Conservation (phyloP, 768 basidiomycete genomes). For the Inosperma sp. region DNA sequence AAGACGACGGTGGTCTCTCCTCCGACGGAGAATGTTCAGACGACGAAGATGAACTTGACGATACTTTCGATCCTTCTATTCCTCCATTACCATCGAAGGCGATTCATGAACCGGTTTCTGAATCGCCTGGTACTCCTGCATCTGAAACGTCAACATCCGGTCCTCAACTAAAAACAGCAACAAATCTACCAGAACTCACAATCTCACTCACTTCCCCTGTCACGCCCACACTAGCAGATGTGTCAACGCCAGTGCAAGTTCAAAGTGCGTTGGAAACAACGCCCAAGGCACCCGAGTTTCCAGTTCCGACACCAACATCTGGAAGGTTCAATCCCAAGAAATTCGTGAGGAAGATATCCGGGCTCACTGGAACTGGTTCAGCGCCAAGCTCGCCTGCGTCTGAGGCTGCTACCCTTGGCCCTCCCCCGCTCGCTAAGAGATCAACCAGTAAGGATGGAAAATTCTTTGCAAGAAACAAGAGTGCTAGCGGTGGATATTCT, state of each 20-base stretch:
- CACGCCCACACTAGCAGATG: constrained; percentile 18
- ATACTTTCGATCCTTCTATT: constrained; percentile 22
- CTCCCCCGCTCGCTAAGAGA: constrained; percentile 6
- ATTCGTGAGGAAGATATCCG: constrained; percentile 24
- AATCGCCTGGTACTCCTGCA: no score
- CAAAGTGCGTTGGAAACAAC: constrained; percentile 10
- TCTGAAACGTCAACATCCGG: no score
- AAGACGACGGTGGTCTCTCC: constrained; percentile 78
- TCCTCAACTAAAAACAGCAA: no score
- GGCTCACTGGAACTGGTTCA: constrained; percentile 13
- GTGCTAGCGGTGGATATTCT: constrained; percentile 13
- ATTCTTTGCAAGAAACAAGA: constrained; percentile 28
- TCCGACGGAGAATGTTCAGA: constrained; percentile 34
- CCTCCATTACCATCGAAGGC: constrained; percentile 15
- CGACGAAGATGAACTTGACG: constrained; percentile 31
- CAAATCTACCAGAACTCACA: no score
- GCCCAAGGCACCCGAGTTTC: constrained; percentile 18
- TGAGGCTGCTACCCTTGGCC: background rate
- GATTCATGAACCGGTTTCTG: no score
- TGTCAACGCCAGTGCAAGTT: constrained; percentile 19
- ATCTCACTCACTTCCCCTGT: no score
- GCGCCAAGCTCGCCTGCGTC: constrained; percentile 8
- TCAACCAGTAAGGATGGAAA: constrained; percentile 22
- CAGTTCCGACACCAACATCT: constrained; percentile 8
- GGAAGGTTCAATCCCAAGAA: constrained; percentile 21